phyloP scores from a whole-genome alignment of 192 early-diverging fungal species.

The Linnemannia exigua region DNA sequence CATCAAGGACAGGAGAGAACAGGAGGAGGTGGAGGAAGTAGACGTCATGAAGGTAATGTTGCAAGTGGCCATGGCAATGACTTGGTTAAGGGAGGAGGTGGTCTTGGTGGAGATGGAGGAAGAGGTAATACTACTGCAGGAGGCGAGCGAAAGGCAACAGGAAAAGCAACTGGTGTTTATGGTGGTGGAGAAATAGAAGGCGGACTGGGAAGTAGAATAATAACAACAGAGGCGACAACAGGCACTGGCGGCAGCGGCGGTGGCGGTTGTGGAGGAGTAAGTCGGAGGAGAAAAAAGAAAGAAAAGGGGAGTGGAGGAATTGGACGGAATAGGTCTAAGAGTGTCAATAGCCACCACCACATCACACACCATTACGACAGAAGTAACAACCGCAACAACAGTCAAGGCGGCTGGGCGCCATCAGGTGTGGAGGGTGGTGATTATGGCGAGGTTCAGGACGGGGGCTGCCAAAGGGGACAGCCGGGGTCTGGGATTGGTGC shows the following conservation, averaged over 20 bases:
- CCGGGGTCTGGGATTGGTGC: neutral
- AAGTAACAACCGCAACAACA: conserved; percentile 14
- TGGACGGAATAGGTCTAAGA: neutral
- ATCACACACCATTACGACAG: neutral
- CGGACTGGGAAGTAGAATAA: neutral
- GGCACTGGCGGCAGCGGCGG: neutral
- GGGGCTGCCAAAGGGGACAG: neutral
- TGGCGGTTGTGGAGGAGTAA: neutral
- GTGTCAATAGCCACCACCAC: neutral
- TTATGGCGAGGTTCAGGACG: neutral
- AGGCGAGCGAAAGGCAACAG: neutral
- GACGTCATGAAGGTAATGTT: neutral
- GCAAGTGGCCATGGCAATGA: neutral
- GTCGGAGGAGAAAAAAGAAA: neutral
- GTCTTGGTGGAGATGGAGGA: neutral
- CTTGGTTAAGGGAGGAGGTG: neutral
- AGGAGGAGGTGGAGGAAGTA: neutral
- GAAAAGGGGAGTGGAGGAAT: neutral
- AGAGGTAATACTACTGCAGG: neutral
- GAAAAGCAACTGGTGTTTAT: neutral
- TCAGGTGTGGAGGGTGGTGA: neutral
- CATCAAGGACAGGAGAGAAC: neutral
- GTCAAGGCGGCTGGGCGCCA: neutral
- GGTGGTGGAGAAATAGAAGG: neutral
- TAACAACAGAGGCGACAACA: neutral